Evolutionary conservation across 345 rosid genomes (phyloP), one percentile per base, ranked within the genome.

Genomic region (Eucalyptus lansdowneana): DNA sequence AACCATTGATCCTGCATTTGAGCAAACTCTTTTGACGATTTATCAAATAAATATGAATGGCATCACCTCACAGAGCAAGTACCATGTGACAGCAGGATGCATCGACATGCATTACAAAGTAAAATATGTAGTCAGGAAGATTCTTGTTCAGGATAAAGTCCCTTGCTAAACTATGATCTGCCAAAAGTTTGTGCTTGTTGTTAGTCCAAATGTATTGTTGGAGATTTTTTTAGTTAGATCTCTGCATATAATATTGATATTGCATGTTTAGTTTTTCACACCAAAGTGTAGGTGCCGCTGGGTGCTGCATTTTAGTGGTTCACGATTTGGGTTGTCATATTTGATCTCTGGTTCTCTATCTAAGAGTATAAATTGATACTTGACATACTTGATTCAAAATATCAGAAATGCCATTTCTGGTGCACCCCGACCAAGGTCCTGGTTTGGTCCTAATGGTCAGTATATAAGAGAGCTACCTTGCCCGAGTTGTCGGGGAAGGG

Each of bases 391-490:
- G 88, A 80, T 90, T 90, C 29, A n/a, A 31, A 76, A 76, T 90
- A 91, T 89, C 95, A 97, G 99, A 94, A 91, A 93, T 90, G 90
- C 45, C 21, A 80, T 91, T 58, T 89, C 92, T 54, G 94, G 91
- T 69, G 89, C 92, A 31, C 93, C 91, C 17, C 94, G 95, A 92
- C 97, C 96, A 25, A 94, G 96, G 90, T 97, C 98, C 25, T 97
- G 99, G 98, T 95, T 97, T 90, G 99, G 99, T 92, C 98, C 99
- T 9, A 96, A 91, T 90, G 99, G 99, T 69, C 99, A 95, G 91
- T 96, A 97, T 91, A 97, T 95, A 87, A 93, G 94, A 91, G 99
- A 97, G 95, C 97, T 97, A 86, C 99, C 99, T 5, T 97, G 99
- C 91, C 99, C 99, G 2, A 95, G 94, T 91, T 97, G 99, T 89